Base-by-base conservation (phyloP, 2,329 filamentous ascomycete species). In the Dactylellina sp. region DNA sequence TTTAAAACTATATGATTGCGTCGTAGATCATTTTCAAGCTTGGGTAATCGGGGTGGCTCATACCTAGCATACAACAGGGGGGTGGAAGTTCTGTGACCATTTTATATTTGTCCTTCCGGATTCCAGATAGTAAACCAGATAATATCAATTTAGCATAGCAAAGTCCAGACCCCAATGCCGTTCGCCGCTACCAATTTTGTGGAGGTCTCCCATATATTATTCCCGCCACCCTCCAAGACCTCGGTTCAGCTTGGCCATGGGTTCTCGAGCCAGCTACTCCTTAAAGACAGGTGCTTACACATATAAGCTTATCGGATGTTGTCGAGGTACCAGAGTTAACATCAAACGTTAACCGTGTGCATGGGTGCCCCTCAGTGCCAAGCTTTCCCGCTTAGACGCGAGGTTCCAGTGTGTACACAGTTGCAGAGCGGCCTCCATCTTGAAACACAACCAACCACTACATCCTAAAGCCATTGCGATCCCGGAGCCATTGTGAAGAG, bases 21-120 rank as follows among this genome's bases (percentile, higher is more conserved):
- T n/a, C n/a, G n/a, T n/a, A n/a, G n/a, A n/a, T n/a, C n/a, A n/a
- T n/a, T n/a, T n/a, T n/a, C n/a, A n/a, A n/a, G n/a, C n/a, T n/a
- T n/a, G n/a, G n/a, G n/a, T n/a, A n/a, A n/a, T 18, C 16, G 53
- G 22, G 11, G 16, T 7, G 25, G 5, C 3, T n/a, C 12, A n/a
- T 61, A 70, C 64, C 68, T 64, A 52, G 55, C 25, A 72, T 65
- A 28, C 68, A 72, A 39, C 68, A 72, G 2, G 53, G 50, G 3
- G 68, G 65, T 37, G 68, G 68, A 4, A 72, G 47, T 40, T 72
- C 40, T 47, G 68, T 46, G 18, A 35, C 28, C 68, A 72, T 72
- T 9, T 28, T 39, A 22, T 32, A n/a, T 24, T 25, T 25, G 25
- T 20, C n/a, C 42, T 46, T n/a, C n/a, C n/a, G 12, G 42, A 20